Evolutionary conservation across 2,329 filamentous ascomycete genomes (phyloP).

Genomic region (Aspergillus carbonarius): DNA sequence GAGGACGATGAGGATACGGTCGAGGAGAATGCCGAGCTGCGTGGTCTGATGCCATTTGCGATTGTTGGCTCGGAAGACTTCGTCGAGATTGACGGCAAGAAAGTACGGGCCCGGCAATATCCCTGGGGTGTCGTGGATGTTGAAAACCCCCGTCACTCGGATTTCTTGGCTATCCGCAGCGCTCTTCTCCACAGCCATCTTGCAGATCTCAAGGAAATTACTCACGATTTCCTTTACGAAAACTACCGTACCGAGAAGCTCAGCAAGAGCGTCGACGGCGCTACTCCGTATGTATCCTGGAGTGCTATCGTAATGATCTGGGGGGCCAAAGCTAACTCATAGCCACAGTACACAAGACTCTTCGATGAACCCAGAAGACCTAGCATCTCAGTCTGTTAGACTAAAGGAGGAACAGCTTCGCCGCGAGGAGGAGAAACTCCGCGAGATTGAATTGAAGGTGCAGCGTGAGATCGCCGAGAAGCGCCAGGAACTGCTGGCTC

Average conservation of each 20-base stretch:
- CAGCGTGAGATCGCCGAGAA: constrained; percentile 99
- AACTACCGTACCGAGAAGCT: constrained; percentile 99
- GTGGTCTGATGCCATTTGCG: constrained; percentile 97
- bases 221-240: constrained; percentile 99
- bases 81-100: constrained; percentile 88
- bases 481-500: constrained; percentile 93
- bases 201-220: constrained; percentile 98
- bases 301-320: not conserved
- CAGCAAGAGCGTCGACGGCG: constrained; percentile 96
- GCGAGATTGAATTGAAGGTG: constrained; percentile 99
- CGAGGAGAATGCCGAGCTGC: constrained; percentile 96
- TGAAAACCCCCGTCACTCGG: constrained; percentile 97
- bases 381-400: constrained; percentile 94
- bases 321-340: constrained; percentile 14
- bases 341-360: constrained; percentile 58
- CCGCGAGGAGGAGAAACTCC: constrained; percentile 98
- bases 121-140: constrained; percentile 99
- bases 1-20: constrained; percentile 99
- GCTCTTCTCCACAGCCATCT: constrained; percentile 96
- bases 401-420: constrained; percentile 99
- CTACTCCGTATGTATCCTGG: constrained; percentile 70
- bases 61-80: constrained; percentile 97
- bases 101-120: constrained; percentile 93
- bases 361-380: constrained; percentile 96
- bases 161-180: constrained; percentile 96